These are phyloP conservation scores for Eremothecium sinecaudum DNA, from an alignment of 1,139 yeast species.

Conservation along the genomic window DNA sequence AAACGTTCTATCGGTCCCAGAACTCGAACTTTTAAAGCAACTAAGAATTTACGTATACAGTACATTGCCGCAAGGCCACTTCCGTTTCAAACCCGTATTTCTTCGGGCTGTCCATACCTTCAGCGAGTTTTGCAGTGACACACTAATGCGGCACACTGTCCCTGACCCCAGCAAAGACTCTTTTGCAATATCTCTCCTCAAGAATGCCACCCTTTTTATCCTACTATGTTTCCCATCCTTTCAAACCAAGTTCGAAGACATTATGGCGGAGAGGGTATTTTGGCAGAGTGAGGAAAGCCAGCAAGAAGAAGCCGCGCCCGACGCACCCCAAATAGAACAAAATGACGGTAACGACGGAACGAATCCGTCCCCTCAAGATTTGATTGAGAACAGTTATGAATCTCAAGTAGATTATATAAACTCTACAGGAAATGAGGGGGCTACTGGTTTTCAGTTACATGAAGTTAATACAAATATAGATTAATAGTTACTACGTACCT, in stretches of 20 bases:
- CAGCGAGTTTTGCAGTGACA: conserved; percentile 10
- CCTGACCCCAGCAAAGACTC: conserved; percentile 22
- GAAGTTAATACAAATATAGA: no score
- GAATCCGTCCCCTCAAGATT: no score
- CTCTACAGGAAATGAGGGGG: no score
- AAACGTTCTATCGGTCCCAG: background rate
- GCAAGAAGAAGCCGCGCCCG: no score
- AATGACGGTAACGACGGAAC: no score
- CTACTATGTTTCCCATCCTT: conserved; percentile 11
- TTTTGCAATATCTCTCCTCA: conserved; percentile 13
- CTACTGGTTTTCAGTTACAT: no score
- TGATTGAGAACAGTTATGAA: no score
- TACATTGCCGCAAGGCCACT: background rate
- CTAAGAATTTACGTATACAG: background rate
- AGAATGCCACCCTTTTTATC: conserved; percentile 20
- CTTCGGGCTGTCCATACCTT: background rate
- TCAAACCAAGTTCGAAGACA: conserved; percentile 10
- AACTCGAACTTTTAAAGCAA: background rate
- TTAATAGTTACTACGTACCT: no score
- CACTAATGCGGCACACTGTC: conserved; percentile 14
- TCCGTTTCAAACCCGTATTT: background rate
- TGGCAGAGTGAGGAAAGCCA: no score
- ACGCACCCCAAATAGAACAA: no score
- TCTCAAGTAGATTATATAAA: no score
- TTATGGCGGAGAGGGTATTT: conserved; percentile 8